A percentile compares a stretch with the other conserved stretches of the same genome.
These are phyloP conservation scores for Malassezia brasiliensis DNA, from an alignment of 1,284 basidiomycete species.

Conservation along the genomic window DNA sequence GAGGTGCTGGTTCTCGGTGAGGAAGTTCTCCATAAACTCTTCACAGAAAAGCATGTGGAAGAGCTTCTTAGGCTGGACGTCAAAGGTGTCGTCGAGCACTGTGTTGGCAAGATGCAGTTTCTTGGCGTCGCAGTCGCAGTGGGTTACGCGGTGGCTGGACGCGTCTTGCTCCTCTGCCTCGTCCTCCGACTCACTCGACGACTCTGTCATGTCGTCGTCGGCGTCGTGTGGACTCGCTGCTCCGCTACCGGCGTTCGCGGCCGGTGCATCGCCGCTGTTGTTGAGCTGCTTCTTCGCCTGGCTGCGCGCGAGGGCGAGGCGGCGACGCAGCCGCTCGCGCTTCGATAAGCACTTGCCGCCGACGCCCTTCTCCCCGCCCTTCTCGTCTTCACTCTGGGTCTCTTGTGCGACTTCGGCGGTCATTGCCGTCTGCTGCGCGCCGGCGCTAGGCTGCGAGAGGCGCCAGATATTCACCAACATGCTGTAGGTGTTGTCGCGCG, in stretches of 20 bases:
- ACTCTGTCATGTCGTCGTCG: conserved; percentile 19
- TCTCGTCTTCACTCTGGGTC: conserved; percentile 2
- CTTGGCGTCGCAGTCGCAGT: conserved; percentile 64
- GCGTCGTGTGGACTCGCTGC: not conserved
- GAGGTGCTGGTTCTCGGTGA: conserved; percentile 78
- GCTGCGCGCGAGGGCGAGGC: conserved; percentile 1
- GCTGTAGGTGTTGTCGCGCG: conserved; percentile 89
- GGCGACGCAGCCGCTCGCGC: conserved; percentile 26
- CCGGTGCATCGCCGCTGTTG: conserved; percentile 7
- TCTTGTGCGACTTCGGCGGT: conserved; percentile 25
- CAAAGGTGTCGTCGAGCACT: conserved; percentile 68
- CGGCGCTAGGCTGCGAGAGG: conserved; percentile 64
- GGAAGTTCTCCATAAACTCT: conserved; percentile 89
- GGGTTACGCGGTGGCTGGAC: conserved; percentile 53
- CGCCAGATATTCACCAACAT: conserved; percentile 95
- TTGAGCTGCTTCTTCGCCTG: conserved; percentile 27
- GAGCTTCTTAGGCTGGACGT: conserved; percentile 84
- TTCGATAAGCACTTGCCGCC: conserved; percentile 24
- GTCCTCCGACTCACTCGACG: conserved; percentile 21
- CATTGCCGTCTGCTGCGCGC: not conserved
- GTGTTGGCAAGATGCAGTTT: conserved; percentile 65
- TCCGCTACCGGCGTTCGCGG: not conserved
- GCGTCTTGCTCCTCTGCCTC: conserved; percentile 9
- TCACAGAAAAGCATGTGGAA: conserved; percentile 93
- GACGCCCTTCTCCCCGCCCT: conserved; percentile 4